Evolutionary conservation across 2,329 filamentous ascomycete genomes (phyloP).

Genomic region (Colletotrichum tropicicola): DNA sequence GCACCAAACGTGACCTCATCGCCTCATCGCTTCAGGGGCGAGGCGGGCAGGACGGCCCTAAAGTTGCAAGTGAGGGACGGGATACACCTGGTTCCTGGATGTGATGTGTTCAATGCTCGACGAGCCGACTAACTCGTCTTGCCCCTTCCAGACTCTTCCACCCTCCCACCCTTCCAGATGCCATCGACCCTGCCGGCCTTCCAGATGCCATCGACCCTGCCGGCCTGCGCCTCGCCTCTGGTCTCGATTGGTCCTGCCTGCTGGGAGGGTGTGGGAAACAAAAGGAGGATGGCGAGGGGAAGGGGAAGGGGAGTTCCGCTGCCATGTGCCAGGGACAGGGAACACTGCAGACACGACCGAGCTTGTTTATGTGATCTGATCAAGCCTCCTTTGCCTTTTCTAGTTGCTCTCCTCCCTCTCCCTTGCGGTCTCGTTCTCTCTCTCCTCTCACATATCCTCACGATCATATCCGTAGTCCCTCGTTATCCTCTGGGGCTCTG

Average conservation of each 20-base stretch:
- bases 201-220: background rate
- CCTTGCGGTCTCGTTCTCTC: background rate
- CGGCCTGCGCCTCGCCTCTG: background rate
- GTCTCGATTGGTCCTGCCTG: background rate
- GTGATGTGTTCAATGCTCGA: background rate
- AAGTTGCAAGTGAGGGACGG: background rate
- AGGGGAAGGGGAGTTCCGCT: conserved; percentile 5
- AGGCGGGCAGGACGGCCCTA: background rate
- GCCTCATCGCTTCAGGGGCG: conserved; percentile 8
- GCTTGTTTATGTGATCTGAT: conserved; percentile 14
- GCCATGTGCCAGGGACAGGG: background rate
- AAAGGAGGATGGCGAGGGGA: background rate
- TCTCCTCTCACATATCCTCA: background rate
- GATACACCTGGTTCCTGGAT: conserved; percentile 20
- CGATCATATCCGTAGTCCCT: background rate
- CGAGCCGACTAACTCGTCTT: background rate
- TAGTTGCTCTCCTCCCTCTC: background rate
- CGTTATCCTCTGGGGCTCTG: background rate
- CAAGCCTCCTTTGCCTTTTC: conserved; percentile 8
- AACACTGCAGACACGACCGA: background rate
- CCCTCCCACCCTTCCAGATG: background rate
- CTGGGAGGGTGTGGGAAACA: background rate
- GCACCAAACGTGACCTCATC: conserved; percentile 3
- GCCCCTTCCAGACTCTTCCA: conserved; percentile 8
- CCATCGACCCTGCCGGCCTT: background rate